A percentile compares a stretch with the other conserved stretches of the same genome.
These are phyloP conservation scores for Lunasporangiospora selenospora DNA, from an alignment of 192 early-diverging fungal species.

Conservation along the genomic window DNA sequence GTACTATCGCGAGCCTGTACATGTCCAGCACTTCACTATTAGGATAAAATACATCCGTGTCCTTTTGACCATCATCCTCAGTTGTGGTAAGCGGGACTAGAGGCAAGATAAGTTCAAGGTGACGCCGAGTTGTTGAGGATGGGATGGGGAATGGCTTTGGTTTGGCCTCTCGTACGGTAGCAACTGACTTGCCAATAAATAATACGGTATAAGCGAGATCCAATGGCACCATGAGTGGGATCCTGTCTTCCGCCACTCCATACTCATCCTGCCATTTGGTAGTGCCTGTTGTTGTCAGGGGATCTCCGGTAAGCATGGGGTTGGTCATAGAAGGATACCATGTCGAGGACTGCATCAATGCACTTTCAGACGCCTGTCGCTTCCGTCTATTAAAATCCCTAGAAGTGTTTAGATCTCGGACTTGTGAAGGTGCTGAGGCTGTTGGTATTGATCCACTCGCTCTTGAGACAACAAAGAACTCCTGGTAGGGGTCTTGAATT, in stretches of 20 bases:
- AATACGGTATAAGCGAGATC: slow-evolving; percentile 64
- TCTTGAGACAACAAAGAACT: slow-evolving; percentile 66
- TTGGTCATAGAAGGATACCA: no score
- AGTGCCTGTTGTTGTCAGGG: slow-evolving; percentile 11
- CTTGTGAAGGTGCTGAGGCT: not conserved
- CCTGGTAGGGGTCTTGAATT: slow-evolving; percentile 61
- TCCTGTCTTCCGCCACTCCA: slow-evolving; percentile 45
- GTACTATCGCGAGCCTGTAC: slow-evolving; percentile 37
- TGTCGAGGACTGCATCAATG: slow-evolving; percentile 4
- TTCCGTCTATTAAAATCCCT: no score
- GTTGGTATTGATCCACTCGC: not conserved
- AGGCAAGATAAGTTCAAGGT: slow-evolving; percentile 18
- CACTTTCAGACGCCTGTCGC: no score
- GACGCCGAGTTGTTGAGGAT: slow-evolving; percentile 21
- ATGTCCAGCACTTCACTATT: slow-evolving; percentile 45
- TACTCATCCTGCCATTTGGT: slow-evolving; percentile 59
- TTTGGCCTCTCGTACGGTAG: slow-evolving; percentile 55
- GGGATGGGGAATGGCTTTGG: slow-evolving; percentile 36
- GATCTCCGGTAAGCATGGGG: no score
- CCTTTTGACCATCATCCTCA: no score
- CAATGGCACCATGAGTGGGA: slow-evolving; percentile 61
- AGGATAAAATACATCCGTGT: no score
- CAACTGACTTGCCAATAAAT: slow-evolving; percentile 73
- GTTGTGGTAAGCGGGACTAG: slow-evolving; percentile 10
- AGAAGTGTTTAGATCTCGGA: no score